A percentile compares a stretch with the other conserved stretches of the same genome.
Evolutionary conservation across 2,329 filamentous ascomycete species (phyloP).

Genomic region (Verticillium isaacii): DNA sequence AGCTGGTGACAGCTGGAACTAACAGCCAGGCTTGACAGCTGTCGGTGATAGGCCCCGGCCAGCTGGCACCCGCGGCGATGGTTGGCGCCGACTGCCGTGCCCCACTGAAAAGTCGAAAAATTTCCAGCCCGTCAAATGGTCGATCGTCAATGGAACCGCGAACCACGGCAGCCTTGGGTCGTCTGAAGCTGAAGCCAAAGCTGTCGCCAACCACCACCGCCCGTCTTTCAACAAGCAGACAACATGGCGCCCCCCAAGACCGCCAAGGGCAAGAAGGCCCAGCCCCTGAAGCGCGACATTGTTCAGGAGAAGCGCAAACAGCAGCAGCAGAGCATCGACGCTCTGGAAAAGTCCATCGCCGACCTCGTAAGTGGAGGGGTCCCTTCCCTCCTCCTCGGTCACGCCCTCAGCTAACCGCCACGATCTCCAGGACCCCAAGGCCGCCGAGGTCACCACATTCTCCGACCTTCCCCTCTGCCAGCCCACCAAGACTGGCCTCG

Average conservation of each 20-base stretch:
- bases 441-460: constrained; percentile 61
- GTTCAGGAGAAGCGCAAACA: constrained; percentile 27
- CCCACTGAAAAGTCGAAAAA: background rate
- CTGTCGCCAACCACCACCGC: background rate
- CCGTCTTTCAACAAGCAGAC: background rate
- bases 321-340: constrained; percentile 32
- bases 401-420: background rate
- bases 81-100: background rate
- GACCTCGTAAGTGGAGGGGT: constrained; percentile 31
- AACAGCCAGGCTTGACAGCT: background rate
- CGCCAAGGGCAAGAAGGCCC: constrained; percentile 19
- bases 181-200: constrained; percentile 5
- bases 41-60: background rate
- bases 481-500: constrained; percentile 72
- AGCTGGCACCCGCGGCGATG: background rate
- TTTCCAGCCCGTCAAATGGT: background rate
- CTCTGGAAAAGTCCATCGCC: constrained; percentile 31
- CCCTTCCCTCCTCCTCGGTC: background rate
- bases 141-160: constrained; percentile 4
- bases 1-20: too few relatives aligned
- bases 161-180: constrained; percentile 9
- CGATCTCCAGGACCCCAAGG: constrained; percentile 52
- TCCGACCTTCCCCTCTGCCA: constrained; percentile 80
- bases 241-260: constrained; percentile 16
- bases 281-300: constrained; percentile 27